A percentile compares a stretch with the other conserved stretches of the same genome.
phyloP scores from a whole-genome alignment of 148 eudicot genomes.

The Rhododendron vialii region DNA sequence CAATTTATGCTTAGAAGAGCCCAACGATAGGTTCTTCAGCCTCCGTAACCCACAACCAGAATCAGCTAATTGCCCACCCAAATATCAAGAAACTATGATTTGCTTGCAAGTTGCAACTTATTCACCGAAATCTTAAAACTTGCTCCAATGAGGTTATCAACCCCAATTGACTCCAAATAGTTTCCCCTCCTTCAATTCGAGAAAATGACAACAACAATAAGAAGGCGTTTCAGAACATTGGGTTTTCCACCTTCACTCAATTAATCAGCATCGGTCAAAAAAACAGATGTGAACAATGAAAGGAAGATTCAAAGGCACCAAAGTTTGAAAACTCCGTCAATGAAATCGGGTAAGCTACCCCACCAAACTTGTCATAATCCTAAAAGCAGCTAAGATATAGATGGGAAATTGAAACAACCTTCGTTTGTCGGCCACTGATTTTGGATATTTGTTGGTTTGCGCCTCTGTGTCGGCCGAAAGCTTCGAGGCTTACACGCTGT shows the following conservation, averaged over 20 bases:
- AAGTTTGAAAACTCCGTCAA: constrained; percentile 10
- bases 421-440: constrained; percentile 2
- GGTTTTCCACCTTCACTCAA: background rate
- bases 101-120: background rate
- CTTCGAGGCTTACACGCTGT: background rate
- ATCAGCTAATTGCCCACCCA: background rate
- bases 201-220: background rate
- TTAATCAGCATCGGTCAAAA: background rate
- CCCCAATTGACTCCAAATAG: background rate
- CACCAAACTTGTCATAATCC: constrained; percentile 5
- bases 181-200: background rate
- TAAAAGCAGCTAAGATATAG: background rate
- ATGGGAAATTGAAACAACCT: background rate
- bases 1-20: background rate
- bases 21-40: background rate
- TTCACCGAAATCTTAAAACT: constrained; percentile 4
- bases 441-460: background rate
- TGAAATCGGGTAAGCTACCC: constrained; percentile 15
- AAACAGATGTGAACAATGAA: background rate
- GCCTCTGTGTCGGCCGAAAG: background rate
- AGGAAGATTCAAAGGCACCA: background rate
- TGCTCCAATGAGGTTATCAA: background rate
- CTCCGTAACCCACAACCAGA: background rate
- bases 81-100: background rate
- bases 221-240: background rate